phyloP scores from a whole-genome alignment of 495 filamentous ascomycete genomes.

The Talaromyces trachyspermus region DNA sequence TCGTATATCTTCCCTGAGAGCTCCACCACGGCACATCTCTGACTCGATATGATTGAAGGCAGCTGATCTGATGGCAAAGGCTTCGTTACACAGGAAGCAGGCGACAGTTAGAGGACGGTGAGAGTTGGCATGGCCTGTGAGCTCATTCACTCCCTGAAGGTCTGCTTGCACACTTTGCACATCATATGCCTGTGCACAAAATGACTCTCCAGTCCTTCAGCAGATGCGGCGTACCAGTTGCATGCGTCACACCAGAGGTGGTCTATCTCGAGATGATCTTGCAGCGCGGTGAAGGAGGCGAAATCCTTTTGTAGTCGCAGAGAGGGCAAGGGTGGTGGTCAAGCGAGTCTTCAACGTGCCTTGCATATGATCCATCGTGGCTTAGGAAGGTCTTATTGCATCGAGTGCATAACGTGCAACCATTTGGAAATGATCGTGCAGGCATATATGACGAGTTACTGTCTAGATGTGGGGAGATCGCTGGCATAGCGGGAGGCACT shows the following conservation, averaged over 20 bases:
- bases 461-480: no score
- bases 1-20: not conserved
- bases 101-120: not conserved
- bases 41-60: slow-evolving; percentile 7
- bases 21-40: not conserved
- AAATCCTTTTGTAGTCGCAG: slow-evolving; percentile 3
- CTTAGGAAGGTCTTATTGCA: not conserved
- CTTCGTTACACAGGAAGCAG: not conserved
- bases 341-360: not conserved
- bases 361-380: not conserved
- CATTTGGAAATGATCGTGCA: not conserved
- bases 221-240: slow-evolving; percentile 4
- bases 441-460: not conserved
- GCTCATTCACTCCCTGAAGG: not conserved
- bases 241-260: slow-evolving; percentile 7
- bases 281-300: not conserved
- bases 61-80: not conserved
- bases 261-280: slow-evolving; percentile 5
- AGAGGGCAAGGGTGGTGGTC: slow-evolving; percentile 6
- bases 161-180: slow-evolving; percentile 4
- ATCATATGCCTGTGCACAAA: not conserved
- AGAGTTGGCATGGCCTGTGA: not conserved
- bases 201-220: not conserved
- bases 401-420: not conserved
- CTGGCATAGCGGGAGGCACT: no score